Percentiles rank a stretch among this genome's conserved stretches.
Evolutionary conservation across 2,329 filamentous ascomycete species (phyloP).

Genomic region (Pseudocercospora fijiensis): DNA sequence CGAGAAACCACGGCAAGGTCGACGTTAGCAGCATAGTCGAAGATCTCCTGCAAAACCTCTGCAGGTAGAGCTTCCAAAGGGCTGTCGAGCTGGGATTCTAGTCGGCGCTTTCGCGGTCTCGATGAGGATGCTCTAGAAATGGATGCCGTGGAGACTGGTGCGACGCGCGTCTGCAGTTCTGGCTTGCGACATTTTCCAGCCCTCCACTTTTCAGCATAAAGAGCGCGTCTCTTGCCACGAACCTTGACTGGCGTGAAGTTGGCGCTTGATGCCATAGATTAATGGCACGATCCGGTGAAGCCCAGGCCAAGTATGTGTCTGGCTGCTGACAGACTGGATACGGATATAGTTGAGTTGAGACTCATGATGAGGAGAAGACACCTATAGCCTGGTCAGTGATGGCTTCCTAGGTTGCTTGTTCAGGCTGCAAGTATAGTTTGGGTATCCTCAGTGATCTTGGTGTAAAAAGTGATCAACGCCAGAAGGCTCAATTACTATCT

Average conservation of each 20-base stretch:
- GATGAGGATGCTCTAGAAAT: not conserved
- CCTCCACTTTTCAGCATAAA: constrained; percentile 32
- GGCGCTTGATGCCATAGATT: constrained; percentile 8
- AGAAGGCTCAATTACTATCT: constrained; percentile 52
- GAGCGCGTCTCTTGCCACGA: constrained; percentile 36
- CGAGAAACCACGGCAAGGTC: constrained; percentile 36
- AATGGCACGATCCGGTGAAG: not conserved
- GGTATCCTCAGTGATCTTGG: constrained; percentile 43
- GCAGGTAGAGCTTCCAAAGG: constrained; percentile 38
- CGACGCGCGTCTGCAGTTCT: constrained; percentile 18
- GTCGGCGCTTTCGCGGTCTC: constrained; percentile 23
- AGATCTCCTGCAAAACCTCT: constrained; percentile 40
- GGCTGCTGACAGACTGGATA: not conserved
- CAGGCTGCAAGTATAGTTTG: not conserved
- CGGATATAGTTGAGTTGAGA: not conserved
- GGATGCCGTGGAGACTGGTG: not conserved
- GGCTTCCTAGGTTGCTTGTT: not conserved
- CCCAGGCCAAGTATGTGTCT: not conserved
- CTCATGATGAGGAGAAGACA: not conserved
- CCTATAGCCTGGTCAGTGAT: constrained; percentile 8
- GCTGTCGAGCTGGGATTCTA: constrained; percentile 16
- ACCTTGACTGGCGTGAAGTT: constrained; percentile 35
- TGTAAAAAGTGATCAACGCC: constrained; percentile 40
- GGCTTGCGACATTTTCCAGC: constrained; percentile 27
- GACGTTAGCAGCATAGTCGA: constrained; percentile 35